phyloP scores from a whole-genome alignment of 192 early-diverging fungal species.

The Rhizophlyctis rosea region DNA sequence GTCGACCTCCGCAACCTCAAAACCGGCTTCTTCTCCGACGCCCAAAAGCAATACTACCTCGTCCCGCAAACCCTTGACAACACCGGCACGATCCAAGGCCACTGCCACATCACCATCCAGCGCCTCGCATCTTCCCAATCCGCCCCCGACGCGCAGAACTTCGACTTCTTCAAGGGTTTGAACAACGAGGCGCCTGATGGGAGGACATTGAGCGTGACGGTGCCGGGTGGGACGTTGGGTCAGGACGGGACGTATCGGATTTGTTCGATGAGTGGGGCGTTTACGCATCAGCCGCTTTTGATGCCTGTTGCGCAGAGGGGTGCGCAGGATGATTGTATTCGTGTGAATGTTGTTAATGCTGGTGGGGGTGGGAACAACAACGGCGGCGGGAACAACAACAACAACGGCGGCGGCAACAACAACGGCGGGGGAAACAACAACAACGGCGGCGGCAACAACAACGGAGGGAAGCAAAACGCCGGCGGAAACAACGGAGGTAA shows the following conservation, averaged over 20 bases:
- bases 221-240: constrained; percentile 30
- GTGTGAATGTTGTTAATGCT: constrained; percentile 20
- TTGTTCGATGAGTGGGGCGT: constrained; percentile 38
- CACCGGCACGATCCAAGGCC: constrained; percentile 40
- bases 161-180: constrained; percentile 43
- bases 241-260: constrained; percentile 16
- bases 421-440: not conserved
- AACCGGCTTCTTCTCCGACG: constrained; percentile 42
- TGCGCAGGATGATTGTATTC: constrained; percentile 46
- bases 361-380: not conserved
- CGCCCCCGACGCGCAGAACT: constrained; percentile 24
- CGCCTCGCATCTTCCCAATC: constrained; percentile 5
- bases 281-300: constrained; percentile 36
- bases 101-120: constrained; percentile 47
- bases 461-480: not conserved
- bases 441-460: not conserved
- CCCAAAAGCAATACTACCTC: constrained; percentile 29
- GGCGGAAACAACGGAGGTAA: not conserved
- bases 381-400: not conserved
- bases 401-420: not conserved
- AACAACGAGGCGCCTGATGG: constrained; percentile 34
- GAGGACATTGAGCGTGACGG: constrained; percentile 20
- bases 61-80: constrained; percentile 39
- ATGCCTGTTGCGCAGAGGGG: constrained; percentile 44
- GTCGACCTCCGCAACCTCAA: constrained; percentile 29